Percentiles rank a stretch among this genome's conserved stretches.
phyloP scores from a whole-genome alignment of 805 yeast species.

The Limtongia smithiae region DNA sequence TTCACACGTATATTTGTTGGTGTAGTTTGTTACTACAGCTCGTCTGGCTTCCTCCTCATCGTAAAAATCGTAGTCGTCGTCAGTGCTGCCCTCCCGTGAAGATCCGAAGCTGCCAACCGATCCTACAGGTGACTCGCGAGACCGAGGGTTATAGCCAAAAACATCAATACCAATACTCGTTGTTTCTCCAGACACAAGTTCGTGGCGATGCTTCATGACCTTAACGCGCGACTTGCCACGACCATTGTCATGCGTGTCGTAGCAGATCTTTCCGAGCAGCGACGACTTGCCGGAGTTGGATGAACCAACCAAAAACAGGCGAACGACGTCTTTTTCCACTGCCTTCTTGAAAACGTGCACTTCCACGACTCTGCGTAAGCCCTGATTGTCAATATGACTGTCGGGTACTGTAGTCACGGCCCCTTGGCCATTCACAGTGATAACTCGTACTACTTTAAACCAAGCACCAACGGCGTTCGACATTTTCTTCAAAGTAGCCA shows the following conservation, averaged over 20 bases:
- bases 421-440: conserved; percentile 14
- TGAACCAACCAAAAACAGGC: conserved; percentile 21
- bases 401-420: conserved; percentile 1
- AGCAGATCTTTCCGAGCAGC: conserved; percentile 18
- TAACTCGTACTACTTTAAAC: conserved; percentile 26
- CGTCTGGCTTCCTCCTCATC: neutral
- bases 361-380: conserved; percentile 17
- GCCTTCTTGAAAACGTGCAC: conserved; percentile 21
- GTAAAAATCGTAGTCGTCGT: conserved; percentile 5
- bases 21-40: conserved; percentile 14
- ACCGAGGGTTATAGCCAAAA: conserved; percentile 19
- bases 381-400: neutral
- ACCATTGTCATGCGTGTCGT: conserved; percentile 23
- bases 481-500: conserved; percentile 21
- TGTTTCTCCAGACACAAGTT: conserved; percentile 23
- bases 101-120: conserved; percentile 3
- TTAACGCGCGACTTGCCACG: conserved; percentile 24
- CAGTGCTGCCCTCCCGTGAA: neutral
- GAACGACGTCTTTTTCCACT: conserved; percentile 14
- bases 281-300: conserved; percentile 25
- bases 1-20: conserved; percentile 22
- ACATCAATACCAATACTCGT: conserved; percentile 22
- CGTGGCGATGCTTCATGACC: conserved; percentile 26
- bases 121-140: neutral
- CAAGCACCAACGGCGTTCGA: conserved; percentile 20